phyloP scores from a whole-genome alignment of 495 filamentous ascomycete species.

The Aspergillus cristatus region DNA sequence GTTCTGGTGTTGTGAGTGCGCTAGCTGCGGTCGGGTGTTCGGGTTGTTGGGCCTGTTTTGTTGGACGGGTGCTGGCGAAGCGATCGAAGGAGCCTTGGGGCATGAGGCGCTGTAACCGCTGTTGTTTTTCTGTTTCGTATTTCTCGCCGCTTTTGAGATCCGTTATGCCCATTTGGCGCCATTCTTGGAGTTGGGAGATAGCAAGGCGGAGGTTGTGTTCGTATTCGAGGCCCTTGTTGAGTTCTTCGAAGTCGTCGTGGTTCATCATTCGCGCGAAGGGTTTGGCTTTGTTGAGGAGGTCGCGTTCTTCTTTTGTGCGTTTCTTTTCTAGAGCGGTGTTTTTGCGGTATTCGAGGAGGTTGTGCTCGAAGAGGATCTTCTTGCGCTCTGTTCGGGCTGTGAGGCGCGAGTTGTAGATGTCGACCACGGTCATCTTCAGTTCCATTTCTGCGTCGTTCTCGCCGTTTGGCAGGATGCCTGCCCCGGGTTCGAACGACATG shows the following conservation, averaged over 20 bases:
- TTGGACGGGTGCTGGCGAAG: constrained; percentile 48
- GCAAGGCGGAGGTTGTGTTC: constrained; percentile 88
- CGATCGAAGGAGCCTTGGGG: constrained; percentile 75
- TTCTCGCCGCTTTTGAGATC: constrained; percentile 84
- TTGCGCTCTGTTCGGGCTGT: constrained; percentile 91
- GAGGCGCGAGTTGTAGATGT: constrained; percentile 92
- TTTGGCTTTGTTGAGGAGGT: constrained; percentile 84
- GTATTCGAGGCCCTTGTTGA: constrained; percentile 73
- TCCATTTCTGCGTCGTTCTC: constrained; percentile 90
- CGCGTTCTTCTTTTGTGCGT: constrained; percentile 87
- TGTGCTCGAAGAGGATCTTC: constrained; percentile 93
- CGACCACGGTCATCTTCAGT: constrained; percentile 95
- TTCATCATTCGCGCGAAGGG: constrained; percentile 97
- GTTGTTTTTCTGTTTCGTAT: constrained; percentile 85
- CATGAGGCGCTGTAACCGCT: constrained; percentile 57
- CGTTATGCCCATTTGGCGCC: constrained; percentile 73
- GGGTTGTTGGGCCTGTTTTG: constrained; percentile 43
- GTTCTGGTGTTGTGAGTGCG: constrained; percentile 66
- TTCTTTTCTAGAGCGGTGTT: constrained; percentile 85
- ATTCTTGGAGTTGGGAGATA: constrained; percentile 86
- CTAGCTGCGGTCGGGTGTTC: constrained; percentile 65
- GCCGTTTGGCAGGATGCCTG: constrained; percentile 79
- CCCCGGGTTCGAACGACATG: constrained; percentile 95
- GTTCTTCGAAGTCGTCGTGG: constrained; percentile 75
- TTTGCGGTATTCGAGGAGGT: constrained; percentile 83